Evolutionary conservation across 2,329 filamentous ascomycete genomes (phyloP).

Genomic region (Blastomyces gilchristii): DNA sequence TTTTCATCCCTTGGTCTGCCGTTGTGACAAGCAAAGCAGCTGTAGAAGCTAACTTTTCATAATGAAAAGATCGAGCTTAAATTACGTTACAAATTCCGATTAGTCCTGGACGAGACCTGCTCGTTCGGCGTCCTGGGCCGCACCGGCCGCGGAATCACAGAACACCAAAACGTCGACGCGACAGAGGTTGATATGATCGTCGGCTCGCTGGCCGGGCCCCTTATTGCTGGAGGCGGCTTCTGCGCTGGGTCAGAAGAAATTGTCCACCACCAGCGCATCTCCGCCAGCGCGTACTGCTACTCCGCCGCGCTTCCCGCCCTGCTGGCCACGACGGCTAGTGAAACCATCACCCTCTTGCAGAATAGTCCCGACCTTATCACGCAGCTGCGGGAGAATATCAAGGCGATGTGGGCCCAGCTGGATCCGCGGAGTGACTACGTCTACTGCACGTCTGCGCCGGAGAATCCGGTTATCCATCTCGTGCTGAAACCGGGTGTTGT

Average conservation of each 20-base stretch:
- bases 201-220: constrained; percentile 77
- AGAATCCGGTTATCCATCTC: constrained; percentile 81
- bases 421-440: constrained; percentile 94
- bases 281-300: constrained; percentile 85
- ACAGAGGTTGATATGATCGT: constrained; percentile 95
- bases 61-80: constrained; percentile 67
- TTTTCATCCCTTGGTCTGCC: not conserved
- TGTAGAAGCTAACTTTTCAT: constrained; percentile 2
- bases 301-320: constrained; percentile 90
- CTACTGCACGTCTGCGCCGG: constrained; percentile 62
- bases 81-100: constrained; percentile 91
- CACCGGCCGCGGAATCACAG: constrained; percentile 83
- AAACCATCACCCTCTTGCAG: constrained; percentile 77
- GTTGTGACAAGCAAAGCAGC: not conserved
- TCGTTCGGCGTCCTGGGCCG: constrained; percentile 90
- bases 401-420: constrained; percentile 72
- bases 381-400: constrained; percentile 76
- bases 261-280: constrained; percentile 91
- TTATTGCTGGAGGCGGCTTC: constrained; percentile 91
- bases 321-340: constrained; percentile 88
- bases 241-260: constrained; percentile 87
- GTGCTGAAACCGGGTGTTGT: constrained; percentile 76
- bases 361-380: constrained; percentile 71
- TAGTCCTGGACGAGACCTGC: constrained; percentile 95
- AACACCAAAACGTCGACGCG: constrained; percentile 92